Evolutionary conservation across 169 alveolate species (phyloP).

Genomic region (Plasmodium coatneyi): DNA sequence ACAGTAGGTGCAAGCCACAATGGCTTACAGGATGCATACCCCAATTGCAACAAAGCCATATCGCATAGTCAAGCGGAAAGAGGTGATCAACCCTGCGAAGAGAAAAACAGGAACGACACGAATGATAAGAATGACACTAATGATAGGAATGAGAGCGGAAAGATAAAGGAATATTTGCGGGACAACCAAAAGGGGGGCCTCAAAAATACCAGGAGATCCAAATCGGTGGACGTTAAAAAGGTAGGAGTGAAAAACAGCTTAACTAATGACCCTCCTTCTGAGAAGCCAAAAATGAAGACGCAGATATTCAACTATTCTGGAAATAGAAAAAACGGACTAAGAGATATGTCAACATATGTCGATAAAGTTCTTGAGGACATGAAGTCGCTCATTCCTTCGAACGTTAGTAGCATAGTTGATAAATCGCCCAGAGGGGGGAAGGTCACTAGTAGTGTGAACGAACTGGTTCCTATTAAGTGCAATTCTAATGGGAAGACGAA

Average conservation of each 20-base stretch:
- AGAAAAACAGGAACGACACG: not conserved
- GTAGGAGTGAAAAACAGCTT: not conserved
- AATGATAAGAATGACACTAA: not conserved
- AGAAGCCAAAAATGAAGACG: conserved; percentile 19
- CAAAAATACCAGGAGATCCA: conserved; percentile 26
- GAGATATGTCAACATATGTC: conserved; percentile 76
- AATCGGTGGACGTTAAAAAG: conserved; percentile 40
- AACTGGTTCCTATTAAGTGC: not conserved
- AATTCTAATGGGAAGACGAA: not conserved
- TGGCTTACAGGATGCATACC: not conserved
- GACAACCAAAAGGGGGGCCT: not conserved
- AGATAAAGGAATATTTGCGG: not conserved
- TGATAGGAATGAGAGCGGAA: not conserved
- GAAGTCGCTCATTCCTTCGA: conserved; percentile 66
- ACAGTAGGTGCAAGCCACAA: not conserved
- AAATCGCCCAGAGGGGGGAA: not conserved
- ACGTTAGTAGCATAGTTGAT: not conserved
- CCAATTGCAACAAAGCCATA: not conserved
- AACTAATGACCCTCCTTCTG: not conserved
- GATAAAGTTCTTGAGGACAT: conserved; percentile 63
- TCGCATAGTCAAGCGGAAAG: not conserved
- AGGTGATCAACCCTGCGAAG: not conserved
- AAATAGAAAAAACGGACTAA: conserved; percentile 62
- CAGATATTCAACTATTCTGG: conserved; percentile 56
- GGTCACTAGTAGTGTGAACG: not conserved